phyloP scores from a whole-genome alignment of 2,329 filamentous ascomycete species.

The Xylariales sp. region DNA sequence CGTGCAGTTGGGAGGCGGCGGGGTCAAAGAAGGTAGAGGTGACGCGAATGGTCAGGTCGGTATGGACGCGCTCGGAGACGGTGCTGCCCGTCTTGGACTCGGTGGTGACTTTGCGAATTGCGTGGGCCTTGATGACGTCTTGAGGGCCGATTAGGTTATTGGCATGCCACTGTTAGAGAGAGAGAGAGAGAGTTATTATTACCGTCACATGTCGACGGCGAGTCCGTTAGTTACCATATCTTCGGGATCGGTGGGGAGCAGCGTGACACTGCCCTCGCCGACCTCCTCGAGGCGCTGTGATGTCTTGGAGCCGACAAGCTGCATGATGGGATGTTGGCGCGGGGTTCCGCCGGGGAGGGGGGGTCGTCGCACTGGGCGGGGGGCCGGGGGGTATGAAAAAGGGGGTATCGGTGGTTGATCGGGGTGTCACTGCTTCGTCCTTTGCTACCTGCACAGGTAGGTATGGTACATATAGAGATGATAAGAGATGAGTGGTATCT shows the following conservation, averaged over 20 bases:
- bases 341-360: no score
- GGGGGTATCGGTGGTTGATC: no score
- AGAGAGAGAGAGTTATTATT: conserved; percentile 16
- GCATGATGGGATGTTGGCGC: conserved; percentile 47
- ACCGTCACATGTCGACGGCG: conserved; percentile 3
- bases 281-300: conserved; percentile 53
- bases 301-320: conserved; percentile 54
- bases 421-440: no score
- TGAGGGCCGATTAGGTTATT: conserved; percentile 68
- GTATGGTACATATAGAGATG: no score
- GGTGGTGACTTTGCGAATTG: conserved; percentile 65
- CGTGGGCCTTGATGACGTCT: conserved; percentile 66
- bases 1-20: conserved; percentile 64
- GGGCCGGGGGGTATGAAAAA: no score
- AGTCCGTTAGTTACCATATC: conserved; percentile 51
- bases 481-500: no score
- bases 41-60: conserved; percentile 67
- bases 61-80: conserved; percentile 64
- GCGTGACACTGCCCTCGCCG: conserved; percentile 54
- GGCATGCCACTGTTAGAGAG: conserved; percentile 62
- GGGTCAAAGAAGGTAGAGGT: conserved; percentile 70
- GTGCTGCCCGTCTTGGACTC: conserved; percentile 60
- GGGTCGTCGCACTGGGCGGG: no score
- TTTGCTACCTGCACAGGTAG: no score
- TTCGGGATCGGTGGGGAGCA: conserved; percentile 57